These are phyloP conservation scores for Mariannaea elegans DNA, from an alignment of 2,329 filamentous ascomycete genomes.

Conservation along the genomic window DNA sequence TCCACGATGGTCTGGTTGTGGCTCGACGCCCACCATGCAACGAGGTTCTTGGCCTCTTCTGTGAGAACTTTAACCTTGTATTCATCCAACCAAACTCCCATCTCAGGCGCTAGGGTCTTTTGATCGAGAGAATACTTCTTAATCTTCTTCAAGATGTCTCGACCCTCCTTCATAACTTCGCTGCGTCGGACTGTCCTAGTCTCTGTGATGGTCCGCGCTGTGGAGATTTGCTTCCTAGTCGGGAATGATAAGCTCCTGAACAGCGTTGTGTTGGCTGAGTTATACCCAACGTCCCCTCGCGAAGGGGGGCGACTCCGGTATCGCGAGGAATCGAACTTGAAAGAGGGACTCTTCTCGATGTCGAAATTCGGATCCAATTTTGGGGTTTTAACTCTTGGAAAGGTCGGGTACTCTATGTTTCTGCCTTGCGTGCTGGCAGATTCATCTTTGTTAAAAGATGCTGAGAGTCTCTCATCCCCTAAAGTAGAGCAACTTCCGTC, in stretches of 20 bases:
- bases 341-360: background rate
- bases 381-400: background rate
- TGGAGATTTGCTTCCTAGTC: too few species aligned
- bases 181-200: background rate
- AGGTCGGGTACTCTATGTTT: background rate
- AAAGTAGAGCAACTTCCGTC: background rate
- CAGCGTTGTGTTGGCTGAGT: background rate
- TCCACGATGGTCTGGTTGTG: background rate
- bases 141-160: background rate
- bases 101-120: background rate
- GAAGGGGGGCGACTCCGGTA: background rate
- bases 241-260: too few species aligned
- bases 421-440: background rate
- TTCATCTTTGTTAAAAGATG: too few species aligned
- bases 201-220: background rate
- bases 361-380: background rate
- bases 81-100: background rate
- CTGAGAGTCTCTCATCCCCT: background rate
- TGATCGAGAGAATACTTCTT: background rate
- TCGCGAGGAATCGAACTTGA: background rate
- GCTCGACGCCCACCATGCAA: background rate
- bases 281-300: too few species aligned
- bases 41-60: background rate
- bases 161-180: background rate
- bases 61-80: slow-evolving; percentile 7